Evolutionary conservation across 495 filamentous ascomycete genomes (phyloP).

Genomic region (Penicillium ucsense): DNA sequence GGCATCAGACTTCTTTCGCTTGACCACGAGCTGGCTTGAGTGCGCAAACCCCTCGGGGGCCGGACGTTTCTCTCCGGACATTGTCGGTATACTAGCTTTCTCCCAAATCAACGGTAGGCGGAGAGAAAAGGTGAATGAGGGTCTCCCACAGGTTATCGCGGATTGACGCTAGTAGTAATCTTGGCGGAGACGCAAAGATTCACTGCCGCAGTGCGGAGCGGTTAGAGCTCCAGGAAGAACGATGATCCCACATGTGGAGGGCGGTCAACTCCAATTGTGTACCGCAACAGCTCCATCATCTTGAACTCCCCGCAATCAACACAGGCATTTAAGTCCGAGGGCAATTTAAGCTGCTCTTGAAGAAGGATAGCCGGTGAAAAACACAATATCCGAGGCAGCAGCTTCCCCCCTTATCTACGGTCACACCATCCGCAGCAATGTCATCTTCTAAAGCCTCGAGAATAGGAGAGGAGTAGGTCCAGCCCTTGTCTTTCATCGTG

Average conservation of each 20-base stretch:
- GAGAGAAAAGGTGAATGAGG: background rate
- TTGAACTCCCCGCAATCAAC: slow-evolving; percentile 18
- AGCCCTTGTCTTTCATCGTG: slow-evolving; percentile 4
- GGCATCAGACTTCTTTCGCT: slow-evolving; percentile 67
- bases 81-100: slow-evolving; percentile 23
- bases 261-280: slow-evolving; percentile 14
- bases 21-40: slow-evolving; percentile 71
- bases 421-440: slow-evolving; percentile 27
- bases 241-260: slow-evolving; percentile 18
- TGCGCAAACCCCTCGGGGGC: slow-evolving; percentile 68
- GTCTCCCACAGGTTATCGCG: background rate
- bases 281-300: slow-evolving; percentile 15
- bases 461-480: slow-evolving; percentile 90
- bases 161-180: background rate
- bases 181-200: slow-evolving; percentile 14
- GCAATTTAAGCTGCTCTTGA: slow-evolving; percentile 5
- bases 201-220: slow-evolving; percentile 1
- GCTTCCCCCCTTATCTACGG: no score
- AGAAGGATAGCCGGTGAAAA: no score
- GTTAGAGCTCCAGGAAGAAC: slow-evolving; percentile 21
- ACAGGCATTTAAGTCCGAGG: slow-evolving; percentile 2
- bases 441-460: slow-evolving; percentile 78
- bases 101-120: background rate
- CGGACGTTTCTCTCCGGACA: slow-evolving; percentile 86
- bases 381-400: no score